Evolutionary conservation across 352 stramenopile species (phyloP), one percentile per base, ranked within the genome.

Genomic region (Globisporangium abappressorium): DNA sequence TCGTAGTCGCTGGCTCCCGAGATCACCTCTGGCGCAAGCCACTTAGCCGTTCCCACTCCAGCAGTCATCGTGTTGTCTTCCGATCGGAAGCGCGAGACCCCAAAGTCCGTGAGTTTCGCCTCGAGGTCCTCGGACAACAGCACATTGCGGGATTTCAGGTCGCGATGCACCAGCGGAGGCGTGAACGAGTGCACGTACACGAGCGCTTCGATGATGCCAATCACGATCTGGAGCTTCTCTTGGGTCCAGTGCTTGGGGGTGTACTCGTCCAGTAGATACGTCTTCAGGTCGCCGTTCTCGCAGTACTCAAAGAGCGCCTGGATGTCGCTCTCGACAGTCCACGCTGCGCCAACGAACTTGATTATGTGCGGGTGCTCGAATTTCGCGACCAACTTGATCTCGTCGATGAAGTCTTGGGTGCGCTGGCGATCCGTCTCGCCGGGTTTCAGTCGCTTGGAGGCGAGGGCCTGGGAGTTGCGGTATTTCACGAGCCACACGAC

Each of bases 111-210:
- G 41, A 90, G 60, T 47, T 90, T 80, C 0, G 66, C 69, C 9
- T 73, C 59, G 41, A 75, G 28, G 1, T 79, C 64, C 3, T 72
- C 69, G 5, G 69, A 72, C 2, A 91, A 60, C 46, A 91, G 67
- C 18, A 91, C 65, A 51, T 92, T 90, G 2, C 77, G 68, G 0
- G 81, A 82, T 22, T 86, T 87, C n/a, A 90, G 63, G 33, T 88
- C 81, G 24, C 79, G 81, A 55, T 92, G 84, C 6, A 89, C 73
- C 3, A 89, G 74, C 47, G 81, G 76, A 6, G 76, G 81, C 5
- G 51, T 63, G 63, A 92, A 89, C 61, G 84, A 88, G 68, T 92
- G 81, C n/a, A 87, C 72, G 65, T 89, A 92, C 46, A 86, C 77
- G 8, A 92, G 70, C 15, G 80, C 84, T 53, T 92, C 81, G 24